phyloP scores from a whole-genome alignment of 495 filamentous ascomycete genomes.

The Endocarpon pusillum region DNA sequence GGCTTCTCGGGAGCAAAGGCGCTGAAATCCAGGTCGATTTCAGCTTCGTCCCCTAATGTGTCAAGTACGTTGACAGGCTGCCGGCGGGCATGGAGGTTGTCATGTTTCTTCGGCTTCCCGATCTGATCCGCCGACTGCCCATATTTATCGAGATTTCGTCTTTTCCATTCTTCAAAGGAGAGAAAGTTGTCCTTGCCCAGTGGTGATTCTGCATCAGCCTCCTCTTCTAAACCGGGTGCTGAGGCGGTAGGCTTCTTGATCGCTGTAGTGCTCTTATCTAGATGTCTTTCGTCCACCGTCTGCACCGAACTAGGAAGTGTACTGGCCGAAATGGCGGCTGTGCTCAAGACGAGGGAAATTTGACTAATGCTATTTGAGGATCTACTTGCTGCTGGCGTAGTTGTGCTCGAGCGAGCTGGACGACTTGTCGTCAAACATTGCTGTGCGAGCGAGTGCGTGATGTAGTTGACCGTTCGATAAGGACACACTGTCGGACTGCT shows the following conservation, averaged over 20 bases:
- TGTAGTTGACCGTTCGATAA: slow-evolving; percentile 58
- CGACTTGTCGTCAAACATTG: slow-evolving; percentile 34
- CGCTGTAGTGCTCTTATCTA: slow-evolving; percentile 2
- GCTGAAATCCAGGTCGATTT: slow-evolving; percentile 82
- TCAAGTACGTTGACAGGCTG: slow-evolving; percentile 47
- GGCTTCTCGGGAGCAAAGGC: slow-evolving; percentile 37
- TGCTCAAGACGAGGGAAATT: slow-evolving; percentile 2
- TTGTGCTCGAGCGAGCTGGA: slow-evolving; percentile 9
- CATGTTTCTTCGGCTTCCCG: slow-evolving; percentile 26
- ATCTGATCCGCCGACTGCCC: slow-evolving; percentile 70
- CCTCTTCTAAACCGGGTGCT: slow-evolving; percentile 7
- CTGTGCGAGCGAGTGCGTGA: slow-evolving; percentile 62
- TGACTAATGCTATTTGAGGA: slow-evolving; percentile 5
- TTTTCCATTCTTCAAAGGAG: slow-evolving; percentile 97
- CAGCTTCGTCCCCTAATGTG: slow-evolving; percentile 67
- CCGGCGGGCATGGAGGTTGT: slow-evolving; percentile 24
- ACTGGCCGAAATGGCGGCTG: background rate
- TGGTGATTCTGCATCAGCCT: slow-evolving; percentile 46
- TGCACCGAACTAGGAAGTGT: background rate
- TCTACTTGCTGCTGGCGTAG: slow-evolving; percentile 7
- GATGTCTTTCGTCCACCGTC: background rate
- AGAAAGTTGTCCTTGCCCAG: slow-evolving; percentile 77
- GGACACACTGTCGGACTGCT: slow-evolving; percentile 43
- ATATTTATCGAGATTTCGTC: slow-evolving; percentile 71
- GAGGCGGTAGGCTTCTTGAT: slow-evolving; percentile 1